Evolutionary conservation across 495 filamentous ascomycete genomes (phyloP), one percentile per base, ranked within the genome.

Genomic region (Glarea lozoyensis): DNA sequence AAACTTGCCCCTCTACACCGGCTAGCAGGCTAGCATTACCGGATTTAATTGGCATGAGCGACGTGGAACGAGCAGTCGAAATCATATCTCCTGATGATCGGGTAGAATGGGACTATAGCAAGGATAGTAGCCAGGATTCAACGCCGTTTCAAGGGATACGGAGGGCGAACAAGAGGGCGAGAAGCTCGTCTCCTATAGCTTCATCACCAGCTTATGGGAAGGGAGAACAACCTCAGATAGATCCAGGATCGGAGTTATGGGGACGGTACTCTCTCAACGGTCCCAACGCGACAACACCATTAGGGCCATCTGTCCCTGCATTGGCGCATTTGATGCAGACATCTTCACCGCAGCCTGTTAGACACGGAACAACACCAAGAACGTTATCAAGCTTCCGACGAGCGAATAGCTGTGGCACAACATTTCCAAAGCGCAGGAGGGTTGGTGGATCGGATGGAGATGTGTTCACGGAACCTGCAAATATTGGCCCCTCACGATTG

Each of bases 161-260:
- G 34, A 63, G 70, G 57, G 62, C 75, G 53, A 68, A 66, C 47
- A 94, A 94, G 60, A 73, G 88, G 38, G 81, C 83, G 3, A 71
- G 80, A 56, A 89, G 83, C 60, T 92, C 88, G 6, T 89, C 89
- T 9, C 84, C 86, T 0, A 64, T 69, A 12, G 18, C 43, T 23
- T 58, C 55, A 23, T 46, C 54, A 21, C 45, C 51, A 15, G 48
- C 45, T 12, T 37, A 39, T 29, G 38, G 20, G 12, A 45, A 50
- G 10, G 16, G 31, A 13, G 43, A 45, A 21, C 36, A 49, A 4
- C 67, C 72, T 37, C 79, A 84, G 44, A 76, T 79, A 32, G 92
- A 98, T 59, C 82, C 90, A 19, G 83, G 83, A 0, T 62, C 78
- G 23, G 88, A 94, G 40, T 62, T 95, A n/a, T 94, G 87, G 88